Percentiles rank a stretch among this genome's conserved stretches.
These are phyloP conservation scores for Pyrenophora teres DNA, from an alignment of 2,329 filamentous ascomycete species.

Conservation along the genomic window DNA sequence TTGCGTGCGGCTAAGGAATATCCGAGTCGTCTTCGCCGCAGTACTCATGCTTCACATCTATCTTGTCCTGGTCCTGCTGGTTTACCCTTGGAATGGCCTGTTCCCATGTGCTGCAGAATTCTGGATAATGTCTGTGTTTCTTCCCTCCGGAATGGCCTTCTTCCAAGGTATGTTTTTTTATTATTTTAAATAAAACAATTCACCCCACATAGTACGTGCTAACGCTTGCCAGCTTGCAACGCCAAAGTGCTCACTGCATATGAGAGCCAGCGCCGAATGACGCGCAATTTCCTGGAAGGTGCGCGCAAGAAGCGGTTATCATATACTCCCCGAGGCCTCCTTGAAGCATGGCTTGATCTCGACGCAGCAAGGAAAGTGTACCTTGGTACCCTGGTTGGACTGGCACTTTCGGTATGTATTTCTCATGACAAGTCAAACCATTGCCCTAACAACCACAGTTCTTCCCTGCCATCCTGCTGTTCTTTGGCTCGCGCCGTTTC, in stretches of 20 bases:
- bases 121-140: constrained; percentile 47
- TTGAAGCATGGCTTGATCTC: constrained; percentile 36
- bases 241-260: constrained; percentile 44
- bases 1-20: constrained; percentile 40
- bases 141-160: constrained; percentile 47
- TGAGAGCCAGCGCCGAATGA: constrained; percentile 43
- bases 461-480: constrained; percentile 63
- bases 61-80: constrained; percentile 42
- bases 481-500: constrained; percentile 67
- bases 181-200: too few species aligned
- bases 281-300: constrained; percentile 41
- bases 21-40: constrained; percentile 42
- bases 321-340: constrained; percentile 37
- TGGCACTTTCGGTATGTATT: constrained; percentile 39
- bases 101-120: constrained; percentile 46
- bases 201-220: not conserved
- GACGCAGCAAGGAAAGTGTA: constrained; percentile 44
- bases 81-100: constrained; percentile 44
- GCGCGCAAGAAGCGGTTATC: constrained; percentile 41
- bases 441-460: constrained; percentile 52
- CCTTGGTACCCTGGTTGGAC: constrained; percentile 34
- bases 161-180: constrained; percentile 38
- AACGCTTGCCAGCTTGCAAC: constrained; percentile 35
- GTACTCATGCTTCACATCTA: constrained; percentile 46
- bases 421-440: not conserved